phyloP scores from a whole-genome alignment of 202 grass and related monocot genomes.

The Miscanthus sacchariflorus region DNA sequence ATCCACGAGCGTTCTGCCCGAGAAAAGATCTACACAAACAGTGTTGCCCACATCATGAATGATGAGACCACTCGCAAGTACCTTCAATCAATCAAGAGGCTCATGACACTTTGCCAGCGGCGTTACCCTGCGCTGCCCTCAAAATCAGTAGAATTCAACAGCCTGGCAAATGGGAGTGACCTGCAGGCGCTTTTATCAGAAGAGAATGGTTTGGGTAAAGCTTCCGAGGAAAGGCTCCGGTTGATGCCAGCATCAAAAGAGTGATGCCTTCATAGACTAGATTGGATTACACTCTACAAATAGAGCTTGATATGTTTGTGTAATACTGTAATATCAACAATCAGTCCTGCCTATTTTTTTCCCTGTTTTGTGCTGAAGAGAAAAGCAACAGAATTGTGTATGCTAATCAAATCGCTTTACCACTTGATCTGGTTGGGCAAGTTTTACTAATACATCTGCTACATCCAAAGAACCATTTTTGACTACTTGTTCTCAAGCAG shows the following conservation, averaged over 20 bases:
- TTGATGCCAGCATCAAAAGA: constrained; percentile 78
- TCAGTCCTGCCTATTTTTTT: background rate
- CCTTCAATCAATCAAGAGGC: constrained; percentile 92
- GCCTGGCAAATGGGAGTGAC: constrained; percentile 97
- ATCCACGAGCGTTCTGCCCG: constrained; percentile 98
- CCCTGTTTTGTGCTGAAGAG: constrained; percentile 6
- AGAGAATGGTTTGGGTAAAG: constrained; percentile 57
- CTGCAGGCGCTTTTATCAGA: constrained; percentile 77
- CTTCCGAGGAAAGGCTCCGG: constrained; percentile 63
- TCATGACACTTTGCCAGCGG: constrained; percentile 92
- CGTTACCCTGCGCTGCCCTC: constrained; percentile 87
- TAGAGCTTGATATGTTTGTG: constrained; percentile 30
- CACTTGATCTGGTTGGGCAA: background rate
- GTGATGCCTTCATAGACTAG: constrained; percentile 40
- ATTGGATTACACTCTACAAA: constrained; percentile 11
- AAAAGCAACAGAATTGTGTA: constrained; percentile 8
- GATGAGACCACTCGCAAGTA: constrained; percentile 99
- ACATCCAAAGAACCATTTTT: background rate
- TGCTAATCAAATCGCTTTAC: constrained; percentile 42
- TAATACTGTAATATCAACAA: constrained; percentile 30
- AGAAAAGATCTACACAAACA: constrained; percentile 98
- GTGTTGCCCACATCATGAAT: constrained; percentile 98
- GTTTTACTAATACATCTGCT: background rate
- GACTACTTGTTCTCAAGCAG: background rate
- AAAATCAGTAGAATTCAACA: constrained; percentile 99